Conservation (phyloP, 1,284 basidiomycete genomes). For the Sphagnurus paluster region DNA sequence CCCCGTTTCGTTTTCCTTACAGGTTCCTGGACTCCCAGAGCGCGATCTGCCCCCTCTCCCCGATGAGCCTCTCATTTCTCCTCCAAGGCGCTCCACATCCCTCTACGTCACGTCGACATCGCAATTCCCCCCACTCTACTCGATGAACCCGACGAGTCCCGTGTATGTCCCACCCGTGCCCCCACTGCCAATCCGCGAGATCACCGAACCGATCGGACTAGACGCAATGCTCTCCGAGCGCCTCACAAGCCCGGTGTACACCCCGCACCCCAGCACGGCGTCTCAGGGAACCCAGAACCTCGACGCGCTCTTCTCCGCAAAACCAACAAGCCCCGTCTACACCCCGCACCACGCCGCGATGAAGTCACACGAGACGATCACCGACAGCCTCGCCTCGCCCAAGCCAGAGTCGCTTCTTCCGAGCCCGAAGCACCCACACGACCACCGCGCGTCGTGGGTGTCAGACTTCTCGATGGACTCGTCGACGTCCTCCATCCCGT, state of each 20-base stretch:
- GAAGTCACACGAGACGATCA: conserved; percentile 17
- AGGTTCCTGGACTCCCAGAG: conserved; percentile 11
- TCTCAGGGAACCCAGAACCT: conserved; percentile 5
- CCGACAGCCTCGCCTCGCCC: conserved; percentile 9
- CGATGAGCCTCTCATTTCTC: conserved; percentile 16
- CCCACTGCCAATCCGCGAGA: background rate
- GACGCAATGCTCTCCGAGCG: conserved; percentile 14
- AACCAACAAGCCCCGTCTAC: conserved; percentile 10
- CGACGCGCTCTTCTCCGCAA: conserved; percentile 7
- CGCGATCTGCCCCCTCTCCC: conserved; percentile 14
- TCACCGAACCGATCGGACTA: background rate
- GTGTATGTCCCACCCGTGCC: conserved; percentile 10
- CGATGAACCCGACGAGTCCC: conserved; percentile 19
- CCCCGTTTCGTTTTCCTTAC: conserved; percentile 15
- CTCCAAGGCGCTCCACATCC: conserved; percentile 20
- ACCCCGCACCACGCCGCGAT: conserved; percentile 5
- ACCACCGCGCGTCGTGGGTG: conserved; percentile 41
- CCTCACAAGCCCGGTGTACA: conserved; percentile 22
- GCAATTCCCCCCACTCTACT: conserved; percentile 19
- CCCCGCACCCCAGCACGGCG: conserved; percentile 4
- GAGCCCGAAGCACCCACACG: conserved; percentile 12
- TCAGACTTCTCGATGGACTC: conserved; percentile 40
- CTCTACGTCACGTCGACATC: conserved; percentile 19
- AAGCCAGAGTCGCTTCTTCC: conserved; percentile 22
- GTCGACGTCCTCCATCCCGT: conserved; percentile 35